Evolutionary conservation across 495 filamentous ascomycete genomes (phyloP).

Genomic region (Tuber magnatum): DNA sequence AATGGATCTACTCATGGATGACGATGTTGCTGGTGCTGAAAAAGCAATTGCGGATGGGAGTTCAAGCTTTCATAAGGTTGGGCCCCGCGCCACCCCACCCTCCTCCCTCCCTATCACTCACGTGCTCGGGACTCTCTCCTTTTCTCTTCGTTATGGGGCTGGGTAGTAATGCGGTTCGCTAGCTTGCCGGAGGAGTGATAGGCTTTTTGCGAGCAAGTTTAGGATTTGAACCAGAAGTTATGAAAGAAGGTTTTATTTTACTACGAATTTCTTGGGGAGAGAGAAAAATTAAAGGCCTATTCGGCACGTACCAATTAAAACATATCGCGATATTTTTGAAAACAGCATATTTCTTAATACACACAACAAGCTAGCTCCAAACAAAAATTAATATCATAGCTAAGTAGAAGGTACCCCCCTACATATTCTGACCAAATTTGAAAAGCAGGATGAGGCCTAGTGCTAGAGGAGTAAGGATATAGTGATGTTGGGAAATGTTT

Average conservation of each 20-base stretch:
- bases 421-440: too few relatives aligned
- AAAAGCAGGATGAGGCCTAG: too few relatives aligned
- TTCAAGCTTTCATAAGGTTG: slow-evolving; percentile 84
- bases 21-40: slow-evolving; percentile 86
- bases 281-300: background rate
- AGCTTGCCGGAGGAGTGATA: slow-evolving; percentile 73
- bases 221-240: slow-evolving; percentile 90
- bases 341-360: too few relatives aligned
- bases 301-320: background rate
- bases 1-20: slow-evolving; percentile 69
- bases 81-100: slow-evolving; percentile 22
- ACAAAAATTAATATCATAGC: too few relatives aligned
- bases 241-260: slow-evolving; percentile 61
- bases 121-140: slow-evolving; percentile 1
- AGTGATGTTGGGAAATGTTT: too few relatives aligned
- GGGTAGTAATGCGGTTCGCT: slow-evolving; percentile 33
- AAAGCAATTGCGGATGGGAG: slow-evolving; percentile 58
- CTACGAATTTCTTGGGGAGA: slow-evolving; percentile 9
- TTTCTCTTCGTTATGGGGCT: background rate
- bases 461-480: too few relatives aligned
- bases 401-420: too few relatives aligned
- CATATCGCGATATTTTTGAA: too few relatives aligned
- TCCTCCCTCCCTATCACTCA: background rate
- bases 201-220: slow-evolving; percentile 78
- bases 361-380: too few relatives aligned